Percentiles rank a stretch among this genome's conserved stretches.
Evolutionary conservation across 2,329 filamentous ascomycete genomes (phyloP).

Genomic region (Fusarium sarcochroum): DNA sequence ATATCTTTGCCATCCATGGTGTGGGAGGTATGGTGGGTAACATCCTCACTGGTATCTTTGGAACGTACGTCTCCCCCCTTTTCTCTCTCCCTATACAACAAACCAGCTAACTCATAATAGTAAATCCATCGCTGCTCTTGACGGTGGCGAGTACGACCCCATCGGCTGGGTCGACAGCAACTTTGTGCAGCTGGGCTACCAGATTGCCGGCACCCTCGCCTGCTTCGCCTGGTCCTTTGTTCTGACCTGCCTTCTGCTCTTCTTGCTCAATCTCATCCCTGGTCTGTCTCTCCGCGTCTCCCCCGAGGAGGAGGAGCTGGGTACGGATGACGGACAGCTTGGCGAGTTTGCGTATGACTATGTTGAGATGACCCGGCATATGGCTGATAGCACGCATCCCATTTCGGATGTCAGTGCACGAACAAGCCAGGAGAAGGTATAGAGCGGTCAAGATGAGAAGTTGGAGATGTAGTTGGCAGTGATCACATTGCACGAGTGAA

Average conservation of each 20-base stretch:
- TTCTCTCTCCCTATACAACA: not conserved
- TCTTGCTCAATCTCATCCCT: conserved; percentile 78
- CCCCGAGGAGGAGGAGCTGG: conserved; percentile 77
- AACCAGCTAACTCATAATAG: conserved; percentile 53
- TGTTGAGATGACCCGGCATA: conserved; percentile 78
- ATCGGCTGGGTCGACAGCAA: conserved; percentile 81
- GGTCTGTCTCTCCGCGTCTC: conserved; percentile 77
- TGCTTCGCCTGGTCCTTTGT: conserved; percentile 76
- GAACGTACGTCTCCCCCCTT: conserved; percentile 64
- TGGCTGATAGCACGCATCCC: conserved; percentile 59
- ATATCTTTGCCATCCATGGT: conserved; percentile 92
- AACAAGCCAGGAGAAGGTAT: conserved; percentile 52
- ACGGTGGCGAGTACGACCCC: conserved; percentile 71
- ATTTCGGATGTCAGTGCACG: conserved; percentile 43
- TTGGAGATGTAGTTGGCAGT: not conserved
- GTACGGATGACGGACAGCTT: conserved; percentile 80
- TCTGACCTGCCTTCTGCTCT: conserved; percentile 77
- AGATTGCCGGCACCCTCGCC: conserved; percentile 77
- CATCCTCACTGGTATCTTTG: conserved; percentile 82
- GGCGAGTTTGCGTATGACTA: conserved; percentile 90
- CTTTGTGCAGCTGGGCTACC: conserved; percentile 79
- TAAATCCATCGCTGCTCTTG: conserved; percentile 80
- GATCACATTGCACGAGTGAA: not conserved
- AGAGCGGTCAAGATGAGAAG: not conserved
- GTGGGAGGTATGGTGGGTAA: conserved; percentile 87